Evolutionary conservation across 1,284 basidiomycete species (phyloP).

Genomic region (Cryptococcus sp.): DNA sequence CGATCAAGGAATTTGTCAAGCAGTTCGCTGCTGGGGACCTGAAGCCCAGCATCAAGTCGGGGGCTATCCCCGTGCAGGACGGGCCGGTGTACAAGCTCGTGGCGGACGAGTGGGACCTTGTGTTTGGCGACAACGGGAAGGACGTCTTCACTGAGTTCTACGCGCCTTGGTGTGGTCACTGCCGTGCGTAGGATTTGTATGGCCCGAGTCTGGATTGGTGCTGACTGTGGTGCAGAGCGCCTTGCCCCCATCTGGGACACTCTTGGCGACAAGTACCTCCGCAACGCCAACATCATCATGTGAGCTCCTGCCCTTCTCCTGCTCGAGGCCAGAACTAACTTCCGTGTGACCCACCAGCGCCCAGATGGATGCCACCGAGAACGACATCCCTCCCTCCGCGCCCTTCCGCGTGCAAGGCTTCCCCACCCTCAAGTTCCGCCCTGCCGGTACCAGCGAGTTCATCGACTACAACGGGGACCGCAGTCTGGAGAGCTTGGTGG

Average conservation of each 20-base stretch:
- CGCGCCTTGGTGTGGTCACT: slow-evolving; percentile 76
- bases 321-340: background rate
- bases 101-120: slow-evolving; percentile 81
- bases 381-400: slow-evolving; percentile 84
- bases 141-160: slow-evolving; percentile 98
- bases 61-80: slow-evolving; percentile 82
- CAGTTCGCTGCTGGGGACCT: slow-evolving; percentile 71
- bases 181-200: slow-evolving; percentile 32
- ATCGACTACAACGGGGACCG: slow-evolving; percentile 92
- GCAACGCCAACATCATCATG: slow-evolving; percentile 80
- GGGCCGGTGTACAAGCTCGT: slow-evolving; percentile 82
- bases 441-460: slow-evolving; percentile 80
- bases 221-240: slow-evolving; percentile 48
- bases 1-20: slow-evolving; percentile 61
- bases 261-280: slow-evolving; percentile 79
- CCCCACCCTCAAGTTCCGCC: slow-evolving; percentile 97
- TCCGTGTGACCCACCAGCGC: slow-evolving; percentile 57
- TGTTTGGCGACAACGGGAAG: slow-evolving; percentile 81
- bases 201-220: slow-evolving; percentile 4
- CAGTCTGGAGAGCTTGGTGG: slow-evolving; percentile 75
- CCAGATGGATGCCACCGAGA: slow-evolving; percentile 95
- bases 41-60: slow-evolving; percentile 82
- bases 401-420: slow-evolving; percentile 78
- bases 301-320: slow-evolving; percentile 47
- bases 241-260: slow-evolving; percentile 92